These are phyloP conservation scores for Carallia pectinifolia DNA, from an alignment of 345 rosid species.

Conservation along the genomic window DNA sequence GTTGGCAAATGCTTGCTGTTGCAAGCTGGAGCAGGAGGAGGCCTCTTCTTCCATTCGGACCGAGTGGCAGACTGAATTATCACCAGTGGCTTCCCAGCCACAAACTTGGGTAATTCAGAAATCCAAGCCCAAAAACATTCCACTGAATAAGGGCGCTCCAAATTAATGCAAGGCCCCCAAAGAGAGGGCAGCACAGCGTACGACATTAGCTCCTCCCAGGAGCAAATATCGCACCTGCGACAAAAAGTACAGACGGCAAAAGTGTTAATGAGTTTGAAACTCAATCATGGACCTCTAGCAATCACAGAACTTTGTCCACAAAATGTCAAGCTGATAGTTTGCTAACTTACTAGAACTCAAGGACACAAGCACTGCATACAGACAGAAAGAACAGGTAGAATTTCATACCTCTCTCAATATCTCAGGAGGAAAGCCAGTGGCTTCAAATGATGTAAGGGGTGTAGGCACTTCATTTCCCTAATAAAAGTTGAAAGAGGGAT, in stretches of 20 bases:
- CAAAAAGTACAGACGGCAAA: slow-evolving; percentile 79
- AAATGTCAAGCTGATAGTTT: slow-evolving; percentile 21
- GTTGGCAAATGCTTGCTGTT: slow-evolving; percentile 67
- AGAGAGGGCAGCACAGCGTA: slow-evolving; percentile 85
- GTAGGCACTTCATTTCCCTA: slow-evolving; percentile 84
- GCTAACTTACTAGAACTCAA: slow-evolving; percentile 27
- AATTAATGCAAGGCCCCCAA: slow-evolving; percentile 63
- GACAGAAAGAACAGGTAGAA: slow-evolving; percentile 14
- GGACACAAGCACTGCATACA: slow-evolving; percentile 6
- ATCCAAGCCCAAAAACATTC: slow-evolving; percentile 72
- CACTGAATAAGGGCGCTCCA: slow-evolving; percentile 74
- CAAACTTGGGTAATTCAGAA: slow-evolving; percentile 62
- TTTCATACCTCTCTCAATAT: slow-evolving; percentile 80
- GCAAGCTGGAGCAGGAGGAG: slow-evolving; percentile 94
- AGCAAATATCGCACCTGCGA: slow-evolving; percentile 99
- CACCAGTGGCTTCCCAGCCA: slow-evolving; percentile 86
- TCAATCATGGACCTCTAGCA: slow-evolving; percentile 56
- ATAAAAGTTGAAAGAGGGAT: slow-evolving; percentile 2
- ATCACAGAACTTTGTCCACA: slow-evolving; percentile 30
- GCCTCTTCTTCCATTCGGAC: slow-evolving; percentile 80
- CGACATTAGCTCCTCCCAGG: slow-evolving; percentile 98
- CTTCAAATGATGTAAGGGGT: slow-evolving; percentile 74
- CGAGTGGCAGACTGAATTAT: slow-evolving; percentile 71
- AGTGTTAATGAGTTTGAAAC: slow-evolving; percentile 61
- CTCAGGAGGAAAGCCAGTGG: slow-evolving; percentile 85